phyloP scores from a whole-genome alignment of 1,139 yeast genomes.

The Kodamaea suecica region DNA sequence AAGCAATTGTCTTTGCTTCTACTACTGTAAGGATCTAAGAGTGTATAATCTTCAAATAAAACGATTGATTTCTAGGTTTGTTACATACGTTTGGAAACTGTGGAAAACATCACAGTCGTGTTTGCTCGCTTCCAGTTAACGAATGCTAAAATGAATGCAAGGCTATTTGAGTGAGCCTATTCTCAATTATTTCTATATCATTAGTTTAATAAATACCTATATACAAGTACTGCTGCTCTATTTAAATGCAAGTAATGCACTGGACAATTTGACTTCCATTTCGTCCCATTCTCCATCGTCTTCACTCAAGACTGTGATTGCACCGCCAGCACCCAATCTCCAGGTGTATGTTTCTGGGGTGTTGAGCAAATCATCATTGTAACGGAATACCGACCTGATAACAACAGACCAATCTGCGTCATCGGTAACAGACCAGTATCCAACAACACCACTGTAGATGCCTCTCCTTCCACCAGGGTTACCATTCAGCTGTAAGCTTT shows the following conservation, averaged over 20 bases:
- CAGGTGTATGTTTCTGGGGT: constrained; percentile 41
- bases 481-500: constrained; percentile 40
- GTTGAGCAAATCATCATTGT: constrained; percentile 47
- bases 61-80: too few species aligned
- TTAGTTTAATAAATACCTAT: constrained; percentile 2
- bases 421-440: constrained; percentile 90
- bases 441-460: constrained; percentile 89
- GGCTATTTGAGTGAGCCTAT: too few species aligned
- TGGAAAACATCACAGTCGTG: too few species aligned
- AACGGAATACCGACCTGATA: constrained; percentile 78
- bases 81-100: too few species aligned
- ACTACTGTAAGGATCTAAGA: too few species aligned
- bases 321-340: constrained; percentile 98
- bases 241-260: constrained; percentile 68
- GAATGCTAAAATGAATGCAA: too few species aligned
- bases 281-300: constrained; percentile 88
- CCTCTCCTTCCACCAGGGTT: constrained; percentile 63
- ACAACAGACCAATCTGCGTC: constrained; percentile 96
- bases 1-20: too few species aligned
- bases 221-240: constrained; percentile 4
- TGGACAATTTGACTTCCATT: constrained; percentile 74
- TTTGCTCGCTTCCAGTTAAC: too few species aligned
- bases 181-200: too few species aligned
- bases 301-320: constrained; percentile 86
- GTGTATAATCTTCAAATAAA: too few species aligned